Percentiles rank a stretch among this genome's conserved stretches.
These are phyloP conservation scores for Rhizophora apiculata DNA, from an alignment of 345 rosid species.

Conservation along the genomic window DNA sequence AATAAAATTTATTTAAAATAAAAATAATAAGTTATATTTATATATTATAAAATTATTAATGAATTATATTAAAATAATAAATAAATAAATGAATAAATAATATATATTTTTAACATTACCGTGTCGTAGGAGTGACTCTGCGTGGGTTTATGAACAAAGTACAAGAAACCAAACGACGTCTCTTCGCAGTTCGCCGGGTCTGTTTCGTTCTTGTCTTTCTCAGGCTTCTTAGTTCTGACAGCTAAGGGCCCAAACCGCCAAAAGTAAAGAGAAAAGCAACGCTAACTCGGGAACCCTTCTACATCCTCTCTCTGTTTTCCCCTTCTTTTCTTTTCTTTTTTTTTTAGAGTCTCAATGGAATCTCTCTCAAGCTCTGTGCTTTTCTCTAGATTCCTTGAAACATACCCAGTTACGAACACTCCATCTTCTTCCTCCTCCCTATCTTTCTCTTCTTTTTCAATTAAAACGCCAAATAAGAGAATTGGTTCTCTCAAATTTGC, in stretches of 20 bases:
- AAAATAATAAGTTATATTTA: no score
- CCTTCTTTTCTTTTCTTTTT: background rate
- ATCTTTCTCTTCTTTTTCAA: slow-evolving; percentile 31
- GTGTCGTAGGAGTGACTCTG: no score
- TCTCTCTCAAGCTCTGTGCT: slow-evolving; percentile 39
- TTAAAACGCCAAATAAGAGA: slow-evolving; percentile 27
- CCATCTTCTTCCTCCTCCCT: slow-evolving; percentile 25
- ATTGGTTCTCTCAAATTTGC: slow-evolving; percentile 43
- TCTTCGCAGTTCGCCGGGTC: no score
- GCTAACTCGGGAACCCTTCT: background rate
- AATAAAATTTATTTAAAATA: no score
- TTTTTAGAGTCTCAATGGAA: slow-evolving; percentile 42
- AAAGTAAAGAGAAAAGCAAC: background rate
- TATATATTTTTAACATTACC: no score
- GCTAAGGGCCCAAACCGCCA: background rate
- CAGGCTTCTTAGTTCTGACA: background rate
- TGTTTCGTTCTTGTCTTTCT: no score
- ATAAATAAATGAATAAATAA: no score
- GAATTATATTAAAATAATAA: no score
- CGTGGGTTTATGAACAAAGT: no score
- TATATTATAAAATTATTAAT: no score
- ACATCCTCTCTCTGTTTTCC: background rate
- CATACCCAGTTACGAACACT: slow-evolving; percentile 20
- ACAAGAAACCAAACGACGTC: no score
- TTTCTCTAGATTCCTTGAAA: slow-evolving; percentile 39